Conservation (phyloP, 2,329 filamentous ascomycete species). For the Paraphoma chrysanthemicola region DNA sequence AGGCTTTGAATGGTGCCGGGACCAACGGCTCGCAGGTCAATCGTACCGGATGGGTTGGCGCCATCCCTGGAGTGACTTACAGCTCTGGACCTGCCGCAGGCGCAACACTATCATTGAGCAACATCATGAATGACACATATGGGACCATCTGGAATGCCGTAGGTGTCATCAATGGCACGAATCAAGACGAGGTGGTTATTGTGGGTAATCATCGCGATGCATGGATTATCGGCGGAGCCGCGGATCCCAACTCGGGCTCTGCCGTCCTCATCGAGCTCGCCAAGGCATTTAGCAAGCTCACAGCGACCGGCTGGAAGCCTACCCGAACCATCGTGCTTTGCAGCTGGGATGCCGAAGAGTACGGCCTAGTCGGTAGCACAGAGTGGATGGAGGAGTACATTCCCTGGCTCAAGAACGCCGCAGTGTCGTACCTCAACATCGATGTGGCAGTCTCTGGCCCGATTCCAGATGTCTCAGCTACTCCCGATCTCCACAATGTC, state of each 20-base stretch:
- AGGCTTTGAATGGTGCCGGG: conserved; percentile 82
- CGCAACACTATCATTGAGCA: conserved; percentile 56
- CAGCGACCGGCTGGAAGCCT: conserved; percentile 60
- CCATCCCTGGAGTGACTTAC: conserved; percentile 44
- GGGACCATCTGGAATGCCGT: conserved; percentile 81
- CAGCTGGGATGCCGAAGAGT: conserved; percentile 54
- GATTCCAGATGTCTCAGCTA: conserved; percentile 47
- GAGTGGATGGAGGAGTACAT: conserved; percentile 60
- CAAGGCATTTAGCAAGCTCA: conserved; percentile 57
- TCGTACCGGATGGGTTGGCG: conserved; percentile 47
- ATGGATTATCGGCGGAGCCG: conserved; percentile 62
- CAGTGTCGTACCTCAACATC: conserved; percentile 60
- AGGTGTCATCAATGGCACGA: conserved; percentile 72
- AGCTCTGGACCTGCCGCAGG: conserved; percentile 60
- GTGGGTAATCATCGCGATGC: conserved; percentile 63
- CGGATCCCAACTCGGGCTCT: conserved; percentile 60
- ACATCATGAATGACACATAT: conserved; percentile 81
- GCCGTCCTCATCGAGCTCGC: conserved; percentile 59
- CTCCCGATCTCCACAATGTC: conserved; percentile 51
- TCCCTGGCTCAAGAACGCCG: conserved; percentile 54
- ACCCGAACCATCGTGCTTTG: conserved; percentile 56
- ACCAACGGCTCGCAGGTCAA: conserved; percentile 59
- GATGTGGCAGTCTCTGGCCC: conserved; percentile 58
- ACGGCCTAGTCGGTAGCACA: conserved; percentile 50
- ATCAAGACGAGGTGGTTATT: conserved; percentile 62